These are phyloP conservation scores for Kluyveromyces nonfermentans DNA, from an alignment of 805 yeast species.

Conservation along the genomic window DNA sequence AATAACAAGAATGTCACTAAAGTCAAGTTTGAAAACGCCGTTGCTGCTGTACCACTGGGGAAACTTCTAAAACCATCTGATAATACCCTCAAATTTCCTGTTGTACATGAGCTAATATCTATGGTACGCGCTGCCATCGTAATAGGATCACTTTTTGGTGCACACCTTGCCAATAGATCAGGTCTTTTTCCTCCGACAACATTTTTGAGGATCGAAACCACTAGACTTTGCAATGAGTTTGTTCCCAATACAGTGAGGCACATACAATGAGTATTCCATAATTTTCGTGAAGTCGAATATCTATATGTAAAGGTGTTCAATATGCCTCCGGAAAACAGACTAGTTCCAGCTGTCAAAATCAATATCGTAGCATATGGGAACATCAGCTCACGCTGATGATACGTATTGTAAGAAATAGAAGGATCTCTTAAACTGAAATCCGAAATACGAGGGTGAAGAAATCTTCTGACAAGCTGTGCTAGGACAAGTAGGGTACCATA, in stretches of 20 bases:
- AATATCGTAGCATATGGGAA: constrained; percentile 2
- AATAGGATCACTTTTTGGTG: neutral
- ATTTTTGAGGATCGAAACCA: constrained; percentile 5
- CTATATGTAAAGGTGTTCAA: constrained; percentile 1
- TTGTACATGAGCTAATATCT: constrained; percentile 4
- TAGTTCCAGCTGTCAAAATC: constrained; percentile 1
- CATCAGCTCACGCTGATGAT: constrained; percentile 1
- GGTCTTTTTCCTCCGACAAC: constrained; percentile 5
- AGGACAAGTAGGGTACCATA: constrained; percentile 1
- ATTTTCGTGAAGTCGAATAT: constrained; percentile 2
- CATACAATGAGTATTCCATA: constrained; percentile 5
- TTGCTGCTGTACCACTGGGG: constrained; percentile 8
- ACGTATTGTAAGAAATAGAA: constrained; percentile 2
- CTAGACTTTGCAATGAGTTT: constrained; percentile 4
- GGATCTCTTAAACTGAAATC: constrained; percentile 6
- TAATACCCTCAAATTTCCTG: neutral
- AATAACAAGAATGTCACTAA: constrained; percentile 2
- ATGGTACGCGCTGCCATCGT: neutral
- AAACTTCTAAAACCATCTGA: constrained; percentile 6
- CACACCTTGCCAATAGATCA: constrained; percentile 4
- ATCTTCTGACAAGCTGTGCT: constrained; percentile 2
- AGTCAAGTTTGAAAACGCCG: constrained; percentile 4
- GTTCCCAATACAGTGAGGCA: constrained; percentile 4
- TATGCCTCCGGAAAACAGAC: neutral
- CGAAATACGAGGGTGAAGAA: constrained; percentile 5